These are phyloP conservation scores for Symbiotaphrina buchneri DNA, from an alignment of 495 filamentous ascomycete genomes.

Conservation along the genomic window DNA sequence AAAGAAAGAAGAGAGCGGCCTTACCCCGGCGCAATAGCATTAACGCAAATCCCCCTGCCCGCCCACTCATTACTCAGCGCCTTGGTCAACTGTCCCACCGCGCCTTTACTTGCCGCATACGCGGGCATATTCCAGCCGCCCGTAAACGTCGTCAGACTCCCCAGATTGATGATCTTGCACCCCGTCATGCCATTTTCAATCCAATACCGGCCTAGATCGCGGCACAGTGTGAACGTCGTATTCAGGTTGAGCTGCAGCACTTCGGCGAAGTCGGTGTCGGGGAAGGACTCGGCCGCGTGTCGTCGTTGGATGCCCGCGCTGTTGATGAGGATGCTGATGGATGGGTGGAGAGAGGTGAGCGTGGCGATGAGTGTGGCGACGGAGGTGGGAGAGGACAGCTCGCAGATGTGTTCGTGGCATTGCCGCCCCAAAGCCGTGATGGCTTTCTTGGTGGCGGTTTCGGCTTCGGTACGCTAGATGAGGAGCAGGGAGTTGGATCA, in stretches of 20 bases:
- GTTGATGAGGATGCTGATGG: slow-evolving; percentile 7
- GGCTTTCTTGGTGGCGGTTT: no score
- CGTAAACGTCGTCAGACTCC: slow-evolving; percentile 8
- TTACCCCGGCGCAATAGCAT: slow-evolving; percentile 10
- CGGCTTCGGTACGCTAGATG: no score
- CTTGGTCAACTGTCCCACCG: slow-evolving; percentile 10
- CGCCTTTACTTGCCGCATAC: slow-evolving; percentile 11
- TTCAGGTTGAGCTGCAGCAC: slow-evolving; percentile 4
- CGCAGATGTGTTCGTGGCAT: slow-evolving; percentile 2
- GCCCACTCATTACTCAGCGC: slow-evolving; percentile 13
- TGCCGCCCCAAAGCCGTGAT: no score
- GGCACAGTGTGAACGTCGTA: slow-evolving; percentile 5
- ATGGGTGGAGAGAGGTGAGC: slow-evolving; percentile 1
- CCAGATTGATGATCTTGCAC: slow-evolving; percentile 12
- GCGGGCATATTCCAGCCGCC: slow-evolving; percentile 8
- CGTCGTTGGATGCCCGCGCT: slow-evolving; percentile 7
- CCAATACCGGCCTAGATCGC: slow-evolving; percentile 9
- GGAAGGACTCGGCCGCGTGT: slow-evolving; percentile 3
- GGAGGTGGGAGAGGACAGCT: slow-evolving; percentile 1
- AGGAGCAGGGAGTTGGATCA: no score
- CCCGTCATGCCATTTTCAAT: slow-evolving; percentile 5
- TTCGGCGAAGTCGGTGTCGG: slow-evolving; percentile 1
- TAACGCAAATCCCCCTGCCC: slow-evolving; percentile 9
- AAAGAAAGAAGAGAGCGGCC: no score
- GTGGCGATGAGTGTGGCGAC: slow-evolving; percentile 1